Percentiles rank a stretch among this genome's conserved stretches.
Evolutionary conservation across 495 filamentous ascomycete genomes (phyloP).

Genomic region (Stereocaulon alpinum): DNA sequence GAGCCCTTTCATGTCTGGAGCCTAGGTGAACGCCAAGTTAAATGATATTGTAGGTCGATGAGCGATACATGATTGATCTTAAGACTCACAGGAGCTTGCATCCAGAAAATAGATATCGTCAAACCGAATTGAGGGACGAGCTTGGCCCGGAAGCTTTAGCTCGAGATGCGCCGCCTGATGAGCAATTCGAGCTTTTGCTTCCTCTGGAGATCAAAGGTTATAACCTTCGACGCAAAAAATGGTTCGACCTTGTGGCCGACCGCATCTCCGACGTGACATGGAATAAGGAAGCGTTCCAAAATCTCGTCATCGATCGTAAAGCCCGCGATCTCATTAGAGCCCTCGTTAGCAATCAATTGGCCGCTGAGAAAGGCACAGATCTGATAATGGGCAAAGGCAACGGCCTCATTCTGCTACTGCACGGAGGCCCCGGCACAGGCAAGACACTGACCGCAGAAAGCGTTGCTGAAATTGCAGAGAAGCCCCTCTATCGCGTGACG

Average conservation of each 20-base stretch:
- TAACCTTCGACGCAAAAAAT: constrained; percentile 33
- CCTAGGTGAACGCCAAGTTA: too few relatives aligned
- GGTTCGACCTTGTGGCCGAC: constrained; percentile 34
- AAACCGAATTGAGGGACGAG: too few relatives aligned
- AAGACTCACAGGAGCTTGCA: not conserved
- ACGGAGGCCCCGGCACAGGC: constrained; percentile 39
- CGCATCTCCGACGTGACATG: constrained; percentile 36
- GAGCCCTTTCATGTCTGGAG: too few relatives aligned
- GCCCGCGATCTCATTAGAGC: constrained; percentile 42
- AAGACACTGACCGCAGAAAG: constrained; percentile 17
- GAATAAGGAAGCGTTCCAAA: constrained; percentile 43
- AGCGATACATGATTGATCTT: constrained; percentile 1
- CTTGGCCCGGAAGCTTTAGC: not conserved
- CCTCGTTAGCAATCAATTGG: constrained; percentile 32
- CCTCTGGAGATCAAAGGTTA: constrained; percentile 25
- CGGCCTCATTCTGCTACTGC: constrained; percentile 42
- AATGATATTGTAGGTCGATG: not conserved
- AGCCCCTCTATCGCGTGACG: constrained; percentile 19
- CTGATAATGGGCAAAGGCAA: constrained; percentile 31
- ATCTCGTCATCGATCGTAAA: constrained; percentile 38
- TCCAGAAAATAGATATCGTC: too few relatives aligned
- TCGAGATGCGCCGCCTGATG: not conserved
- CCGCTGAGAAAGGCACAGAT: constrained; percentile 12
- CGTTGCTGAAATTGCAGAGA: constrained; percentile 17
- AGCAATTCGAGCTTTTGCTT: not conserved